These are phyloP conservation scores for Phytophthora megakarya DNA, from an alignment of 352 stramenopile genomes.

Conservation along the genomic window DNA sequence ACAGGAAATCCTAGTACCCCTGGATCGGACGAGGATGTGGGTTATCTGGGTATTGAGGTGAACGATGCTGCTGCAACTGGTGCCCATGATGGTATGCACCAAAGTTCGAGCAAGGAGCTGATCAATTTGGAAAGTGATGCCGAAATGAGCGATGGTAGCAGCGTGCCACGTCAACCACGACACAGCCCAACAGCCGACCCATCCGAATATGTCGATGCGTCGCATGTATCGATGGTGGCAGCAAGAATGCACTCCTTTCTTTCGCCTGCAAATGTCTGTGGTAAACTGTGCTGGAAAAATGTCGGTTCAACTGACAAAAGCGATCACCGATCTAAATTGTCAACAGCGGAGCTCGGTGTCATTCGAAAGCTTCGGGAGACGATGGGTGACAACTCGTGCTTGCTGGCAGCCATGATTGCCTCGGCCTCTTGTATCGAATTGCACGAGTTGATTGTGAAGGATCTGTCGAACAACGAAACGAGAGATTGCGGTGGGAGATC, in stretches of 20 bases:
- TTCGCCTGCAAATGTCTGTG: constrained; percentile 30
- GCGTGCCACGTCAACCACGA: not conserved
- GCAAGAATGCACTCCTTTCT: constrained; percentile 52
- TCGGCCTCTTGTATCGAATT: constrained; percentile 51
- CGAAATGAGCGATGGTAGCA: not conserved
- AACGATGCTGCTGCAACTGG: not conserved
- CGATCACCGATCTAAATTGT: not conserved
- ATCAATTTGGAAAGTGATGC: not conserved
- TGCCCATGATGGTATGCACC: not conserved
- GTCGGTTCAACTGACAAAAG: not conserved
- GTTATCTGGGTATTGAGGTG: constrained; percentile 13
- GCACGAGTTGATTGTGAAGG: constrained; percentile 45
- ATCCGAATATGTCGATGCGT: constrained; percentile 65
- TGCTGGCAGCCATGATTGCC: constrained; percentile 58
- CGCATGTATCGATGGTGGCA: constrained; percentile 45
- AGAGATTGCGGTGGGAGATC: constrained; percentile 6
- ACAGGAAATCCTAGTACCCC: not conserved
- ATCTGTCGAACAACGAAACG: constrained; percentile 26
- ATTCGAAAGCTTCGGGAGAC: constrained; percentile 59
- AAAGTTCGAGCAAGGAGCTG: not conserved
- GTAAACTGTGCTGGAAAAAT: constrained; percentile 46
- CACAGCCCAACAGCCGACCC: constrained; percentile 20
- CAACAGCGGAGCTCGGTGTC: constrained; percentile 47
- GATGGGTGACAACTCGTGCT: constrained; percentile 67
- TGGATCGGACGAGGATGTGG: constrained; percentile 17